Conservation (phyloP, 2,329 filamentous ascomycete genomes). For the Diaporthe caulivora region DNA sequence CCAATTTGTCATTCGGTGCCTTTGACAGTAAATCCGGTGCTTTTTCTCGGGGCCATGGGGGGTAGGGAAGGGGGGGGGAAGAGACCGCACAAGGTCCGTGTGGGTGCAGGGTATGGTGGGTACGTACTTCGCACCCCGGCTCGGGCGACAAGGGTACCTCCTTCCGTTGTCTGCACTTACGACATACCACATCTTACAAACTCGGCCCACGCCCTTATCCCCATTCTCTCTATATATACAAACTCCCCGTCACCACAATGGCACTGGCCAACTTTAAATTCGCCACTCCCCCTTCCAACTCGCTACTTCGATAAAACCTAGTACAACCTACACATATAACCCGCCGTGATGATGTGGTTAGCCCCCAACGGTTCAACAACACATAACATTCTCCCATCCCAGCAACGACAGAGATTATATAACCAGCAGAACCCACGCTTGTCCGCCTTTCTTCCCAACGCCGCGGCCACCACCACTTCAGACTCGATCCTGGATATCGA, state of each 20-base stretch:
- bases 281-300: slow-evolving; percentile 31
- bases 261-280: slow-evolving; percentile 24
- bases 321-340: neutral
- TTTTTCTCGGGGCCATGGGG: neutral
- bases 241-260: slow-evolving; percentile 30
- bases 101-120: neutral
- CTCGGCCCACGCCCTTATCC: slow-evolving; percentile 29
- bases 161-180: slow-evolving; percentile 18
- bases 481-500: slow-evolving; percentile 43
- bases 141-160: slow-evolving; percentile 14
- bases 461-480: slow-evolving; percentile 28
- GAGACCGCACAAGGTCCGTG: neutral
- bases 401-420: slow-evolving; percentile 42
- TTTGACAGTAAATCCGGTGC: slow-evolving; percentile 20
- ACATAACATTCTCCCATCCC: slow-evolving; percentile 43
- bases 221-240: slow-evolving; percentile 35
- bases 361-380: slow-evolving; percentile 29
- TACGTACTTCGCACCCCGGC: neutral
- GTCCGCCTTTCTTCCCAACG: neutral
- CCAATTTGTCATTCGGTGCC: slow-evolving; percentile 16
- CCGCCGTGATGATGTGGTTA: slow-evolving; percentile 37
- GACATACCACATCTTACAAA: slow-evolving; percentile 34
- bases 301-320: neutral
- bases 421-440: slow-evolving; percentile 28
- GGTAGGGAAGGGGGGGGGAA: neutral